Evolutionary conservation across 2,329 filamentous ascomycete species (phyloP).

Genomic region (Lachnellula suecica): DNA sequence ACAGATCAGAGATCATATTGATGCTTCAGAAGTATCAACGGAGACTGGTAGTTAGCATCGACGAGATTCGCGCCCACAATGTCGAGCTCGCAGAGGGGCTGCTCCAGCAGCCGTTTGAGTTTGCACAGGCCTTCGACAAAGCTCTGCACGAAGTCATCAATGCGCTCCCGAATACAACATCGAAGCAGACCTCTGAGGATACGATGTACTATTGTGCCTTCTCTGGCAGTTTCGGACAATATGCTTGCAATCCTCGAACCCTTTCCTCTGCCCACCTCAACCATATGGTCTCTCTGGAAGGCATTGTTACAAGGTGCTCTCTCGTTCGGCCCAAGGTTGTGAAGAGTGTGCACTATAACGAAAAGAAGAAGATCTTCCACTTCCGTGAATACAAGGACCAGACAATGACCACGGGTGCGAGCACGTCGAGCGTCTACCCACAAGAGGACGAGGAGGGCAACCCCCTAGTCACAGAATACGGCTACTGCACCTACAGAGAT

Average conservation of each 20-base stretch:
- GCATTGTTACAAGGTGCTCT: constrained; percentile 95
- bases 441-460: constrained; percentile 93
- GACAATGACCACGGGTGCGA: constrained; percentile 91
- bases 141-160: constrained; percentile 87
- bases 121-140: constrained; percentile 80
- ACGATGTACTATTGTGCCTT: constrained; percentile 95
- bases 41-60: constrained; percentile 72
- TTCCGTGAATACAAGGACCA: constrained; percentile 92
- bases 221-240: constrained; percentile 92
- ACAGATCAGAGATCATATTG: constrained; percentile 82
- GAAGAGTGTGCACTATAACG: constrained; percentile 96
- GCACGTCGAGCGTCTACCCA: constrained; percentile 89
- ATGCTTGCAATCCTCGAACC: constrained; percentile 90
- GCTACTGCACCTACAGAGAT: constrained; percentile 91
- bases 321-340: constrained; percentile 96
- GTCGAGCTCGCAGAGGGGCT: constrained; percentile 76
- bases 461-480: constrained; percentile 90
- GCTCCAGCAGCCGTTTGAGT: constrained; percentile 85
- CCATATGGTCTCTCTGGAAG: constrained; percentile 95
- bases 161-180: constrained; percentile 72
- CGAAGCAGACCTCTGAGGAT: constrained; percentile 75
- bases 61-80: constrained; percentile 88
- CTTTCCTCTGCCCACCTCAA: constrained; percentile 88
- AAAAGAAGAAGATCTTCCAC: constrained; percentile 81
- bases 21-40: constrained; percentile 70